Evolutionary conservation across 2,329 filamentous ascomycete genomes (phyloP).

Genomic region (Coniella lustricola): DNA sequence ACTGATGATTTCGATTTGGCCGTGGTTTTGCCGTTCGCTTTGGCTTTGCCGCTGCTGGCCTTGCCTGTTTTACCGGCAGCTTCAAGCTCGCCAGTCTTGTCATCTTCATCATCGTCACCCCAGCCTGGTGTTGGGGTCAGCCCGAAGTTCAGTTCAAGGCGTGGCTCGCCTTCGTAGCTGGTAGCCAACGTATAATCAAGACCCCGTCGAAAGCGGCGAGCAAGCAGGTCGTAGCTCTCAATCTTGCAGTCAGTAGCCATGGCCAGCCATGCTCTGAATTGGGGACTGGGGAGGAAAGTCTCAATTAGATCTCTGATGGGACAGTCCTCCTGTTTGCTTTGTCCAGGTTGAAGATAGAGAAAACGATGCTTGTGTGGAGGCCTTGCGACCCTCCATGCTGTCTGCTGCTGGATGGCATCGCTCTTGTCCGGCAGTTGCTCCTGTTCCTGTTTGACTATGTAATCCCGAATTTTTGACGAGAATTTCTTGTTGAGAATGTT

Average conservation of each 20-base stretch:
- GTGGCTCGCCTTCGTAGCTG: conserved; percentile 67
- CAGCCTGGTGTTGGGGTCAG: conserved; percentile 81
- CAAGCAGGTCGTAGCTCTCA: conserved; percentile 69
- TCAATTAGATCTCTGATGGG: conserved; percentile 74
- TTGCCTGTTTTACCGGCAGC: conserved; percentile 29
- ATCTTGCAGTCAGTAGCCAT: conserved; percentile 71
- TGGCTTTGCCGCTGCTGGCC: conserved; percentile 24
- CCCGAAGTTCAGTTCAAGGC: conserved; percentile 79
- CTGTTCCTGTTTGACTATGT: conserved; percentile 61
- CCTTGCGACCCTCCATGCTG: conserved; percentile 66
- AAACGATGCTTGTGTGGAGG: conserved; percentile 96
- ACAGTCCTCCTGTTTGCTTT: conserved; percentile 36
- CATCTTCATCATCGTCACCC: conserved; percentile 62
- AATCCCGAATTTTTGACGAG: conserved; percentile 59
- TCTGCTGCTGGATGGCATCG: conserved; percentile 49
- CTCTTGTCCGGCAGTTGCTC: conserved; percentile 39
- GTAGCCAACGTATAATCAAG: conserved; percentile 91
- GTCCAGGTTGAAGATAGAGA: conserved; percentile 63
- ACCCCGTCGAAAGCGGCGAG: conserved; percentile 78
- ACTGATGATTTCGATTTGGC: conserved; percentile 24
- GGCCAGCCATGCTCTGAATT: conserved; percentile 86
- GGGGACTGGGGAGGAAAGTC: conserved; percentile 71
- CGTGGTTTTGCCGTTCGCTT: conserved; percentile 26
- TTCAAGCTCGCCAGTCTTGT: conserved; percentile 37
- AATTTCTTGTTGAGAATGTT: conserved; percentile 76